Evolutionary conservation across 2,329 filamentous ascomycete genomes (phyloP).

Genomic region (Alternaria solani): DNA sequence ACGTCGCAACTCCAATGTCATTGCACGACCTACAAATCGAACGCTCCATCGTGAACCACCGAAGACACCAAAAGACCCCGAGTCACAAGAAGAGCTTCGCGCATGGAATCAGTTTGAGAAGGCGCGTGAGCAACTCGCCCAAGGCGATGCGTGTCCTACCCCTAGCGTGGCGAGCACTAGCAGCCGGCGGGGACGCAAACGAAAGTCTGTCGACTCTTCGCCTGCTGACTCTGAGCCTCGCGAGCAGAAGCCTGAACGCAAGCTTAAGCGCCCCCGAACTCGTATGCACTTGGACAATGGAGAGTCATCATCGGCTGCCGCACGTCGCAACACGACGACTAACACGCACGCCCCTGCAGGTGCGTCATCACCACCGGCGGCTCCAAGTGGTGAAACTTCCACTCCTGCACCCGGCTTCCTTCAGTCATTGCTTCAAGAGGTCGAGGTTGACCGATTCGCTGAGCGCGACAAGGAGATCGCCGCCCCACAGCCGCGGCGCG

Average conservation of each 20-base stretch:
- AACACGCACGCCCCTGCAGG: conserved; percentile 29
- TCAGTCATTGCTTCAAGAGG: conserved; percentile 85
- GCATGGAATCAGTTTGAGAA: conserved; percentile 93
- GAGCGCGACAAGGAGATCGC: conserved; percentile 49
- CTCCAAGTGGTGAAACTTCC: conserved; percentile 29
- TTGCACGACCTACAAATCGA: conserved; percentile 47
- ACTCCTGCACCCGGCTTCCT: conserved; percentile 75
- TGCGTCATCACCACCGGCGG: conserved; percentile 29
- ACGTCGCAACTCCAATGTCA: conserved; percentile 48
- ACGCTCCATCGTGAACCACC: conserved; percentile 46
- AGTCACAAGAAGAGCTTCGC: conserved; percentile 79
- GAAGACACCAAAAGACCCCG: conserved; percentile 65
- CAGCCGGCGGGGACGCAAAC: conserved; percentile 68
- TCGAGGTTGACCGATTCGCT: conserved; percentile 65
- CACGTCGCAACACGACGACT: conserved; percentile 37
- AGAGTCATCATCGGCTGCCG: conserved; percentile 49
- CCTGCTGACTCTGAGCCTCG: conserved; percentile 70
- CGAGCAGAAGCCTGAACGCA: conserved; percentile 74
- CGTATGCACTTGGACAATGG: conserved; percentile 67
- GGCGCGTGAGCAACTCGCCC: conserved; percentile 69
- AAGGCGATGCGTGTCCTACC: conserved; percentile 30
- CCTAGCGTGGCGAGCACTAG: conserved; percentile 31
- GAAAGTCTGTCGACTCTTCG: conserved; percentile 78
- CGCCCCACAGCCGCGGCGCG: conserved; percentile 50
- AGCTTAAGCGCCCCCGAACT: conserved; percentile 86